phyloP scores from a whole-genome alignment of 768 basidiomycete species.

The Trametes cingulata region DNA sequence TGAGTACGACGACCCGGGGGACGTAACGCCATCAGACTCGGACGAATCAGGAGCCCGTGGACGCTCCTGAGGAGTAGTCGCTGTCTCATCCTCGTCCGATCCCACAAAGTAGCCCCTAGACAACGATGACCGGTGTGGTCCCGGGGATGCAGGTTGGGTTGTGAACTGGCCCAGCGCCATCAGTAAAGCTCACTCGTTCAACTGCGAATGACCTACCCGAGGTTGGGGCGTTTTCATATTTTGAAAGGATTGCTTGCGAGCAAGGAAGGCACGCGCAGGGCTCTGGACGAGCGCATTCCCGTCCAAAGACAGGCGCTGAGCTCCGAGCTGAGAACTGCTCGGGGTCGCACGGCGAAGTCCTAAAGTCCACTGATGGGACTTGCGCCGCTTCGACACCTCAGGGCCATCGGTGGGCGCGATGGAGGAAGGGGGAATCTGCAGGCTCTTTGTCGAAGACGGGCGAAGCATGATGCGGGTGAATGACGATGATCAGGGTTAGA shows the following conservation, averaged over 20 bases:
- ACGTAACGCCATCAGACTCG: neutral
- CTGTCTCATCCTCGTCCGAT: too few relatives aligned
- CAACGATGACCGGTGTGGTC: too few relatives aligned
- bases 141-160: too few relatives aligned
- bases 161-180: too few relatives aligned
- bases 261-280: neutral
- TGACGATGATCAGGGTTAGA: too few relatives aligned
- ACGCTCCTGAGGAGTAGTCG: neutral
- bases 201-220: neutral
- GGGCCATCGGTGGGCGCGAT: neutral
- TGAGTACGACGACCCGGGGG: neutral
- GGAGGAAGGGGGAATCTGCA: neutral
- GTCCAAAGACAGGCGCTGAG: neutral
- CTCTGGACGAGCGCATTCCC: neutral
- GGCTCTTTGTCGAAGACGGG: neutral
- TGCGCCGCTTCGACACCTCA: neutral
- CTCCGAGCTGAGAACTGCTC: neutral
- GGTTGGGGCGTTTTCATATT: neutral
- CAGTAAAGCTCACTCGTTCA: too few relatives aligned
- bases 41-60: too few relatives aligned
- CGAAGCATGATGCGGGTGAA: neutral
- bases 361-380: neutral
- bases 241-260: neutral
- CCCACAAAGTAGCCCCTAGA: too few relatives aligned
- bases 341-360: neutral